A percentile compares a stretch with the other conserved stretches of the same genome.
phyloP scores from a whole-genome alignment of 2,329 filamentous ascomycete genomes.

The Colletotrichum melonis region DNA sequence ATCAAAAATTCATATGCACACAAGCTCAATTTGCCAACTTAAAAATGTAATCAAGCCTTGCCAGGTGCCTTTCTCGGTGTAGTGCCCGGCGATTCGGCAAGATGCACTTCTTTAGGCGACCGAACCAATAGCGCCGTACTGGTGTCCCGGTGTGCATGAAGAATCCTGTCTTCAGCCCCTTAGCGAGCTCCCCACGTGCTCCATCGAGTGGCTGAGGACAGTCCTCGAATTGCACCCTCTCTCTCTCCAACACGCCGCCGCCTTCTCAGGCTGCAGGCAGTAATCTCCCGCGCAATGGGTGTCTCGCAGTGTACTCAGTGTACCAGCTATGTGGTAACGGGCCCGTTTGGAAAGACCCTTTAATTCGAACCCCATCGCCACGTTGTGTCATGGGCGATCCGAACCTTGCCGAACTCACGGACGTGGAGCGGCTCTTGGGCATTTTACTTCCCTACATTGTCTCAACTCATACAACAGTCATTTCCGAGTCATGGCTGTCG shows the following conservation, averaged over 20 bases:
- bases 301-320: background rate
- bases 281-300: background rate
- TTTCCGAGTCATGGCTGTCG: slow-evolving; percentile 22
- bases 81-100: background rate
- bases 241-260: background rate
- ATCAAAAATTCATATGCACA: background rate
- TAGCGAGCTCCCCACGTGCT: slow-evolving; percentile 23
- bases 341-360: background rate
- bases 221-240: background rate
- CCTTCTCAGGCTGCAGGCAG: background rate
- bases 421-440: background rate
- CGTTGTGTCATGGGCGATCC: slow-evolving; percentile 11
- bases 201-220: slow-evolving; percentile 10
- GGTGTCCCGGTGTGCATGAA: slow-evolving; percentile 2
- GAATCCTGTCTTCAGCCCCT: slow-evolving; percentile 5
- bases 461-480: background rate
- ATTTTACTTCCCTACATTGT: slow-evolving; percentile 7
- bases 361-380: background rate
- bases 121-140: slow-evolving; percentile 20
- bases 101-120: slow-evolving; percentile 17
- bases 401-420: slow-evolving; percentile 3
- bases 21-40: background rate
- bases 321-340: background rate
- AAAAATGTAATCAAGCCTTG: background rate
- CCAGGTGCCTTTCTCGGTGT: background rate